Percentiles rank a stretch among this genome's conserved stretches.
phyloP scores from a whole-genome alignment of 306 rosid genomes.

The Vigna hirtella region DNA sequence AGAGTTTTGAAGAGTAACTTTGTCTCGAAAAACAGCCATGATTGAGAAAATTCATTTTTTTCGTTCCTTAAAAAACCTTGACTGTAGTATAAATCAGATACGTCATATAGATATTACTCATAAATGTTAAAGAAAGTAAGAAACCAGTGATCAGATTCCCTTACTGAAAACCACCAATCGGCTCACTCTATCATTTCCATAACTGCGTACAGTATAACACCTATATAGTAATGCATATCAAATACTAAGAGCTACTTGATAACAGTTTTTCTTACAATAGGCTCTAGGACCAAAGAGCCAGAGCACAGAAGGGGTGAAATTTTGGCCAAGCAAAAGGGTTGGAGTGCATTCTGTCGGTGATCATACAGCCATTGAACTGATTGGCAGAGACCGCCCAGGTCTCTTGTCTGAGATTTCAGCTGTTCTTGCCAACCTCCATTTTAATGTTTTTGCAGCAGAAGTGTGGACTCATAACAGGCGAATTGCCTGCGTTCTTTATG shows the following conservation, averaged over 20 bases:
- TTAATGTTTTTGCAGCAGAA: constrained; percentile 77
- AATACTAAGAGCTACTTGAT: constrained; percentile 53
- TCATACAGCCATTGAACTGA: constrained; percentile 72
- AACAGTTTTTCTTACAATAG: constrained; percentile 62
- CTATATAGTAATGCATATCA: constrained; percentile 23
- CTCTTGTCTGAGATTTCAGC: constrained; percentile 87
- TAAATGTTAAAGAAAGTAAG: constrained; percentile 14
- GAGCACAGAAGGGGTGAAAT: constrained; percentile 56
- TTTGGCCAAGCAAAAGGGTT: constrained; percentile 64
- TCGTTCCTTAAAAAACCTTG: background rate
- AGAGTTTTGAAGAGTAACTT: background rate
- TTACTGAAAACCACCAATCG: constrained; percentile 9
- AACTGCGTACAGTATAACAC: constrained; percentile 6
- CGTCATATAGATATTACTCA: background rate
- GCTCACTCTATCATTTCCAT: constrained; percentile 13
- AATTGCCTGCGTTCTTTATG: constrained; percentile 74
- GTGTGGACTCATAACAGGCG: constrained; percentile 84
- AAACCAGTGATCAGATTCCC: background rate
- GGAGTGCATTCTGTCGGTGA: constrained; percentile 76
- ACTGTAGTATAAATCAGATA: background rate
- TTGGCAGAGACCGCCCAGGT: constrained; percentile 83
- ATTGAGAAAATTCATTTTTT: background rate
- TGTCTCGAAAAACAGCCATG: background rate
- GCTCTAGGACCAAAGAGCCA: constrained; percentile 90
- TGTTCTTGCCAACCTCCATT: constrained; percentile 71